phyloP scores from a whole-genome alignment of 805 yeast species.

The Wickerhamiella cacticola region DNA sequence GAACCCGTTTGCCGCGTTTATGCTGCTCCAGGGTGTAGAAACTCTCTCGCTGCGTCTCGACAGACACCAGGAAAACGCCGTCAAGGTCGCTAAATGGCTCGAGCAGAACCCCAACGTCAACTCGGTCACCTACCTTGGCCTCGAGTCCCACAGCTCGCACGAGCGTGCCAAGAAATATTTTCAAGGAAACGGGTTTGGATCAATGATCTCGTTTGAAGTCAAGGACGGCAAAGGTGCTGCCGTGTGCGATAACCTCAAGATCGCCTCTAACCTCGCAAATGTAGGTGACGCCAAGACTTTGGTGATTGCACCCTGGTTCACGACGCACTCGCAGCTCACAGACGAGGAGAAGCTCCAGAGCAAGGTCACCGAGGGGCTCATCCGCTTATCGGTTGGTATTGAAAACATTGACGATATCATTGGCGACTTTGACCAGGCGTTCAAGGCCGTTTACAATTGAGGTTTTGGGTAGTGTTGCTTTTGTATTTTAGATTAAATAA shows the following conservation, averaged over 20 bases:
- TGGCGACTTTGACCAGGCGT: conserved; percentile 78
- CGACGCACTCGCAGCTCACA: conserved; percentile 85
- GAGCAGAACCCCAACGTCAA: conserved; percentile 56
- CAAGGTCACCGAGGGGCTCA: conserved; percentile 80
- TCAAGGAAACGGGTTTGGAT: conserved; percentile 61
- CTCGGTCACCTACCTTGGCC: conserved; percentile 91
- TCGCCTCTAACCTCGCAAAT: conserved; percentile 88
- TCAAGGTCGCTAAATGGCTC: conserved; percentile 64
- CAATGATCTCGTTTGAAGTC: conserved; percentile 81
- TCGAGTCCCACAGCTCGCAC: conserved; percentile 66
- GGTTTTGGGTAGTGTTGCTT: no score
- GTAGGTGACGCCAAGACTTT: conserved; percentile 95
- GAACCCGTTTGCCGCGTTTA: conserved; percentile 81
- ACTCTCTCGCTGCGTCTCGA: conserved; percentile 88
- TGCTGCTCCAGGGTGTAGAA: conserved; percentile 83
- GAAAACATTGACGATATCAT: conserved; percentile 87
- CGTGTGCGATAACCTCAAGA: conserved; percentile 70
- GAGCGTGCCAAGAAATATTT: conserved; percentile 75
- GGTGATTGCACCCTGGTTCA: conserved; percentile 90
- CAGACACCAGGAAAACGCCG: conserved; percentile 76
- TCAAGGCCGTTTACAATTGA: conserved; percentile 48
- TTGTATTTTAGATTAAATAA: no score
- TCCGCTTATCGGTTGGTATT: conserved; percentile 83
- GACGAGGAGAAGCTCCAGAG: conserved; percentile 70
- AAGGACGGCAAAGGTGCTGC: conserved; percentile 61